These are phyloP conservation scores for Colletotrichum tamarilloi DNA, from an alignment of 2,329 filamentous ascomycete genomes.

Conservation along the genomic window DNA sequence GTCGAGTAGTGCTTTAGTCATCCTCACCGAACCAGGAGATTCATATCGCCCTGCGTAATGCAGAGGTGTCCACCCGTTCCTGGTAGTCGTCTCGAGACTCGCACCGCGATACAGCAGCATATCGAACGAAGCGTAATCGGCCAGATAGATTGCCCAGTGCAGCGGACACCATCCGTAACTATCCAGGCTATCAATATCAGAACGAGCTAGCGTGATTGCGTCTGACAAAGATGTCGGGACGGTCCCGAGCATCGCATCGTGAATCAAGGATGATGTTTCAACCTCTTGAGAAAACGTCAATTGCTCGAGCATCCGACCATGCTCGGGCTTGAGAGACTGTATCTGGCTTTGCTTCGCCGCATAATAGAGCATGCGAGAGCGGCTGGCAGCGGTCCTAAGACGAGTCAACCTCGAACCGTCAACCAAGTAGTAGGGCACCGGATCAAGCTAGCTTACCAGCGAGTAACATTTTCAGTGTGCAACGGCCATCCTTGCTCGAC, in stretches of 20 bases:
- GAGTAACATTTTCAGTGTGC: not conserved
- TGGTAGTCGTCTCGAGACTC: not conserved
- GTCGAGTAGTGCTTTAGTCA: not conserved
- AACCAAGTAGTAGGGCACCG: no score
- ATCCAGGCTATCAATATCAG: slow-evolving; percentile 8
- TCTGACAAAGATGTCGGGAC: not conserved
- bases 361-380: slow-evolving; percentile 7
- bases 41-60: slow-evolving; percentile 14
- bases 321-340: slow-evolving; percentile 6
- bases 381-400: not conserved
- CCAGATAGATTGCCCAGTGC: slow-evolving; percentile 11
- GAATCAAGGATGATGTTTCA: slow-evolving; percentile 7
- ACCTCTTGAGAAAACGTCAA: not conserved
- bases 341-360: slow-evolving; percentile 1
- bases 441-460: not conserved
- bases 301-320: slow-evolving; percentile 4
- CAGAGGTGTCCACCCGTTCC: slow-evolving; percentile 8
- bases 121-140: not conserved
- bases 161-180: slow-evolving; percentile 11
- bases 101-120: slow-evolving; percentile 1
- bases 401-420: not conserved
- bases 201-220: slow-evolving; percentile 4
- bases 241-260: slow-evolving; percentile 2
- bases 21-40: not conserved
- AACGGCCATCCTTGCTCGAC: slow-evolving; percentile 11